Evolutionary conservation across 192 early-diverging fungal species (phyloP).

Genomic region (Rhizophagus sp.): DNA sequence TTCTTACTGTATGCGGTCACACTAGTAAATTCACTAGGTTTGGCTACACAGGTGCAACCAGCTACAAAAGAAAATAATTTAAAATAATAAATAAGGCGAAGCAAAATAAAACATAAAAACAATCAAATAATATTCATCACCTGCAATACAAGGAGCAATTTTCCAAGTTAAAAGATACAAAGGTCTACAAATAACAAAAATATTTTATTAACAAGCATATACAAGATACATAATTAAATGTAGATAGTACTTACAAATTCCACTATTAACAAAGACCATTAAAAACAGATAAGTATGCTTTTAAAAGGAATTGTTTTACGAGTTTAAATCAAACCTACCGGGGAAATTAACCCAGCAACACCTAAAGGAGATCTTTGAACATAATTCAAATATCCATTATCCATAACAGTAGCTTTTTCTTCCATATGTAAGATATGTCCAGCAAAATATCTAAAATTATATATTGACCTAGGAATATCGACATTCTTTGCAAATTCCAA

Average conservation of each 20-base stretch:
- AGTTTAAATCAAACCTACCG: slow-evolving; percentile 29
- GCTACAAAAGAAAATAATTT: slow-evolving; percentile 33
- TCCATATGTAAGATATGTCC: slow-evolving; percentile 50
- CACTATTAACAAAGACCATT: slow-evolving; percentile 31
- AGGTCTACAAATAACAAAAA: slow-evolving; percentile 37
- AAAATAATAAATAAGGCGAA: background rate
- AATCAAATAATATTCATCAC: slow-evolving; percentile 19
- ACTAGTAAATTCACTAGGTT: slow-evolving; percentile 68
- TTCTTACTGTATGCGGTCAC: slow-evolving; percentile 45
- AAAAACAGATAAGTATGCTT: too few relatives aligned
- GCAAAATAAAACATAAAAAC: background rate
- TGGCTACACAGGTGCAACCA: slow-evolving; percentile 73
- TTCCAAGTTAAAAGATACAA: slow-evolving; percentile 74
- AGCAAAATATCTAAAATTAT: slow-evolving; percentile 76
- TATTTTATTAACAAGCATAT: background rate
- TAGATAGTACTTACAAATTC: slow-evolving; percentile 47
- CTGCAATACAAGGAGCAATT: slow-evolving; percentile 71
- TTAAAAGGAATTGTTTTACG: background rate
- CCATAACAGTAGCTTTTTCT: slow-evolving; percentile 47
- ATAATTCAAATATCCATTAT: slow-evolving; percentile 53
- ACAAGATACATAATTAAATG: background rate
- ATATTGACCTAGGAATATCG: slow-evolving; percentile 64
- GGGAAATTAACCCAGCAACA: slow-evolving; percentile 70
- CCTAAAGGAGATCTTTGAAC: slow-evolving; percentile 57
- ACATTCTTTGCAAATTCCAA: slow-evolving; percentile 54